A percentile compares a stretch with the other conserved stretches of the same genome.
phyloP scores from a whole-genome alignment of 805 yeast species.

The Hanseniaspora singularis region DNA sequence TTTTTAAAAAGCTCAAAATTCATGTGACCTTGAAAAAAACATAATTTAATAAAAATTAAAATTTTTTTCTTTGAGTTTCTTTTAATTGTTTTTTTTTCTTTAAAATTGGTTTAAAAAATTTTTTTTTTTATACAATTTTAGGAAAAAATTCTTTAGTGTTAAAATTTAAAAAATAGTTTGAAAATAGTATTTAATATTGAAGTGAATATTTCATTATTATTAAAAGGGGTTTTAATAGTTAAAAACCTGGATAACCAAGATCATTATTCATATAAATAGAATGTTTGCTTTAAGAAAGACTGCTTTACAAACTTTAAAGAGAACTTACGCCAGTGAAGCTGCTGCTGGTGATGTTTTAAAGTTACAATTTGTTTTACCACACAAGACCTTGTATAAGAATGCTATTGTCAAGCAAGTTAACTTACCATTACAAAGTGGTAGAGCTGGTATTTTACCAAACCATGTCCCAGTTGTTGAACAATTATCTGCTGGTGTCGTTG shows the following conservation, averaged over 20 bases:
- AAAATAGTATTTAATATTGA: no score
- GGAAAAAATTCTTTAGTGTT: no score
- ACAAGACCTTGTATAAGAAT: conserved; percentile 51
- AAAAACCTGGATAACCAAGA: not conserved
- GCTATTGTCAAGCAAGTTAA: conserved; percentile 59
- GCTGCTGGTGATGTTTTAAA: conserved; percentile 60
- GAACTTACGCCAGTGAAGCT: conserved; percentile 65
- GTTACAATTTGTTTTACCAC: conserved; percentile 84
- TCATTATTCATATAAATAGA: not conserved
- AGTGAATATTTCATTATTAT: no score
- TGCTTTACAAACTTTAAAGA: conserved; percentile 35
- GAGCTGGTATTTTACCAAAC: conserved; percentile 90
- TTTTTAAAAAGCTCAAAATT: no score
- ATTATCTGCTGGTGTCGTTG: conserved; percentile 89
- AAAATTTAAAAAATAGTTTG: no score
- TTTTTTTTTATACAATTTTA: no score
- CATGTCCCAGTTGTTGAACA: conserved; percentile 97
- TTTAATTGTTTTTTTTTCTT: no score
- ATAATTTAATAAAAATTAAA: no score
- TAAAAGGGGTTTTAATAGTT: no score
- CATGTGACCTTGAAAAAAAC: no score
- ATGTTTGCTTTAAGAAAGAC: conserved; percentile 15
- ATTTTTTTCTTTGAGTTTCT: no score
- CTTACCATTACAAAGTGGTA: conserved; percentile 91
- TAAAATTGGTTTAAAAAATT: no score